Evolutionary conservation across 352 stramenopile species (phyloP).

Genomic region (Thalassiosira hispida): DNA sequence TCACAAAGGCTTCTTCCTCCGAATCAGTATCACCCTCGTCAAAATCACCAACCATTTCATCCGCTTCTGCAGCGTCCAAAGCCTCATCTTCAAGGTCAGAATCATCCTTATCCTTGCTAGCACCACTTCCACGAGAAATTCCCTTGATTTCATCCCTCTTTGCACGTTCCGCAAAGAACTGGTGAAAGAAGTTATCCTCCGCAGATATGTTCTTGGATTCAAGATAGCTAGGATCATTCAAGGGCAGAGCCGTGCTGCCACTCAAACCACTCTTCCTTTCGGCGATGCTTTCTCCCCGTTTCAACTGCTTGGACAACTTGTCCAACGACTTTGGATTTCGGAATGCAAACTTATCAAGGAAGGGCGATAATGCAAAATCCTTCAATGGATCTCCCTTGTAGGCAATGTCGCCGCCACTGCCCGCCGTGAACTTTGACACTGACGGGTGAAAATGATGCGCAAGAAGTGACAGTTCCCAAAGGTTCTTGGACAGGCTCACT

Average conservation of each 20-base stretch:
- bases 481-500: slow-evolving; percentile 76
- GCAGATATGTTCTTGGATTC: slow-evolving; percentile 60
- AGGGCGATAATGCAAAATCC: slow-evolving; percentile 96
- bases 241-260: slow-evolving; percentile 38
- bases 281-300: slow-evolving; percentile 57
- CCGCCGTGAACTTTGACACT: slow-evolving; percentile 90
- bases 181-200: slow-evolving; percentile 83
- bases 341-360: slow-evolving; percentile 99
- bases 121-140: slow-evolving; percentile 54
- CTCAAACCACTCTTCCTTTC: slow-evolving; percentile 62
- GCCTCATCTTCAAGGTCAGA: slow-evolving; percentile 72
- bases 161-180: slow-evolving; percentile 81
- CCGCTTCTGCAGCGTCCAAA: slow-evolving; percentile 57
- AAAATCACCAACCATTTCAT: slow-evolving; percentile 42
- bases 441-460: slow-evolving; percentile 96
- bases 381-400: slow-evolving; percentile 95
- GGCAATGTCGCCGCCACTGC: slow-evolving; percentile 86
- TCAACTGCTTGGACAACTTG: slow-evolving; percentile 56
- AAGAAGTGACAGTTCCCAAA: slow-evolving; percentile 94
- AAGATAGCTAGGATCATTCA: slow-evolving; percentile 84
- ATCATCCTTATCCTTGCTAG: slow-evolving; percentile 49
- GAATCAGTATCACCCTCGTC: slow-evolving; percentile 67
- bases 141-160: slow-evolving; percentile 82
- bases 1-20: slow-evolving; percentile 84
- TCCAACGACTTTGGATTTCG: slow-evolving; percentile 93